These are phyloP conservation scores for Cicer arietinum DNA, from an alignment of 306 rosid genomes.

Conservation along the genomic window DNA sequence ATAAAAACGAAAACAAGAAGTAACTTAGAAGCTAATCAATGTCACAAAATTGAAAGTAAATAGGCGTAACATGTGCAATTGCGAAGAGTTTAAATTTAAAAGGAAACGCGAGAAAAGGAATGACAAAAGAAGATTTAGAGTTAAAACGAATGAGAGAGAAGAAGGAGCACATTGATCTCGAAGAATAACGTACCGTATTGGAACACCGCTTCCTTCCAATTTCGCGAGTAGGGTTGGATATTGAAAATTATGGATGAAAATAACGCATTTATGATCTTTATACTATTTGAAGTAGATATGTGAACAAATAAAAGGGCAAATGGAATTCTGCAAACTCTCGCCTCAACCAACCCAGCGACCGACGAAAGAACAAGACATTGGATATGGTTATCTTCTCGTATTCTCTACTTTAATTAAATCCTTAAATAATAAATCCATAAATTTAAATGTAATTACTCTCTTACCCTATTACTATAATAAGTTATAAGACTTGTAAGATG, in stretches of 20 bases:
- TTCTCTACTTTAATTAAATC: too few species aligned
- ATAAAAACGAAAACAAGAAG: conserved; percentile 24
- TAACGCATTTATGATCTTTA: not conserved
- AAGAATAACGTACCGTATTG: conserved; percentile 13
- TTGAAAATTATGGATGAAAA: conserved; percentile 19
- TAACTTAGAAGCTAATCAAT: conserved; percentile 2
- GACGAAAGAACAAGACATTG: not conserved
- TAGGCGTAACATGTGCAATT: too few species aligned
- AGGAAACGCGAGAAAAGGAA: not conserved
- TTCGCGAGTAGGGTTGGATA: conserved; percentile 10
- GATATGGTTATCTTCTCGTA: conserved; percentile 11
- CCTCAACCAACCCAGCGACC: not conserved
- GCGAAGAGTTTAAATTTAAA: not conserved
- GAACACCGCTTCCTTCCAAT: not conserved
- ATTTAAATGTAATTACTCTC: too few species aligned
- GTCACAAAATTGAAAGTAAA: not conserved
- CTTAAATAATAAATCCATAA: too few species aligned
- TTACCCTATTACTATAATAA: too few species aligned
- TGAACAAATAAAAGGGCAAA: conserved; percentile 1
- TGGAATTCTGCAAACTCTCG: conserved; percentile 27
- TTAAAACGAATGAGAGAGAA: not conserved
- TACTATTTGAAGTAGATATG: not conserved
- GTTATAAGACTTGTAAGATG: too few species aligned
- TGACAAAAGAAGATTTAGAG: not conserved
- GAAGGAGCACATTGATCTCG: not conserved